Evolutionary conservation across 352 stramenopile genomes (phyloP).

Genomic region (Halophytophthora batemanensis): DNA sequence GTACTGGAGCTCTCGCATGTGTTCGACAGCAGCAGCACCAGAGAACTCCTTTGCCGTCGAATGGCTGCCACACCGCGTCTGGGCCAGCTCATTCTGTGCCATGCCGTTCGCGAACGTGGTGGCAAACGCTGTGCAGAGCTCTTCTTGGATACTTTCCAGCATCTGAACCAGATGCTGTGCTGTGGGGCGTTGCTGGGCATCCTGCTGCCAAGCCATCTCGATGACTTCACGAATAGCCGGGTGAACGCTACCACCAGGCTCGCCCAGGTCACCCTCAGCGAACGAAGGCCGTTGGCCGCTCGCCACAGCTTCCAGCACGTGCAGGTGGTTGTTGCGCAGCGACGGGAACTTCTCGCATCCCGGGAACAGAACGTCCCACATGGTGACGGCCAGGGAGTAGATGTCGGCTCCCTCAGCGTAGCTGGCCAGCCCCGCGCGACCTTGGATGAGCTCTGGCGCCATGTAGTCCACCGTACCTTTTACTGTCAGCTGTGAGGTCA

Average conservation of each 20-base stretch:
- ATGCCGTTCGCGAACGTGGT: too few species aligned
- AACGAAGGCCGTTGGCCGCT: conserved; percentile 33
- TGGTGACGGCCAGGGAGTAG: conserved; percentile 55
- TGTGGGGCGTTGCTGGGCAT: conserved; percentile 27
- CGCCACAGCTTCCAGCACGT: conserved; percentile 42
- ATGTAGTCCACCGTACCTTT: conserved; percentile 50
- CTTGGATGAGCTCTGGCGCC: conserved; percentile 53
- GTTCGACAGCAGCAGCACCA: conserved; percentile 20
- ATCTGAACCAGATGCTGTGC: conserved; percentile 23
- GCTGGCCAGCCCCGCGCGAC: conserved; percentile 15
- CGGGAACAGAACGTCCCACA: conserved; percentile 63
- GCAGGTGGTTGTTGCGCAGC: conserved; percentile 25
- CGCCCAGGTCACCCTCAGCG: conserved; percentile 7
- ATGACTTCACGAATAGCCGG: conserved; percentile 17
- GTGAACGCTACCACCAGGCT: conserved; percentile 4
- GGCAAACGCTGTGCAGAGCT: conserved; percentile 23
- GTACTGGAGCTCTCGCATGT: conserved; percentile 31
- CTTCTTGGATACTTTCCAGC: conserved; percentile 32
- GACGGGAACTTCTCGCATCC: conserved; percentile 31
- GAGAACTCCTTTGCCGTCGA: conserved; percentile 8
- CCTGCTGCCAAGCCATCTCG: conserved; percentile 26
- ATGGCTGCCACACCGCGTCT: conserved; percentile 7
- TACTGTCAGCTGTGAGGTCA: conserved; percentile 2
- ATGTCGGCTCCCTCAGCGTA: conserved; percentile 52
- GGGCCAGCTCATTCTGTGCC: conserved; percentile 12